phyloP scores from a whole-genome alignment of 306 rosid species.

The Benincasa hispida region DNA sequence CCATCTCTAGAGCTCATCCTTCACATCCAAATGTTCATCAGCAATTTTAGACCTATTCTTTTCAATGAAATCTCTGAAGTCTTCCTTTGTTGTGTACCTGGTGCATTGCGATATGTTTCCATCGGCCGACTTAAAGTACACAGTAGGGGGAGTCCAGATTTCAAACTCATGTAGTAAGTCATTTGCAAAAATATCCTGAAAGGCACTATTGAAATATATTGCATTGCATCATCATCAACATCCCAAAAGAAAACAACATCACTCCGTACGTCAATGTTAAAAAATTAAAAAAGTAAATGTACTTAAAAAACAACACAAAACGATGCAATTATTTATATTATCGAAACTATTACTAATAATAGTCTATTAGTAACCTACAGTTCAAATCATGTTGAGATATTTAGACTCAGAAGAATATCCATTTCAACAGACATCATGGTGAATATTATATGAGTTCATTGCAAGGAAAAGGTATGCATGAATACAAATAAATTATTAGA shows the following conservation, averaged over 20 bases:
- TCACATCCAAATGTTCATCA: background rate
- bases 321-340: background rate
- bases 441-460: too few species aligned
- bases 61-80: slow-evolving; percentile 51
- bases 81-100: slow-evolving; percentile 66
- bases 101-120: slow-evolving; percentile 41
- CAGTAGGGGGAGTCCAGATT: slow-evolving; percentile 64
- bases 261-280: background rate
- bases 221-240: too few species aligned
- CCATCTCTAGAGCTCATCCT: slow-evolving; percentile 55
- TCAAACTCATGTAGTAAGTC: slow-evolving; percentile 42
- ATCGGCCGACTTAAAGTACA: slow-evolving; percentile 61
- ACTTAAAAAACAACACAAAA: background rate
- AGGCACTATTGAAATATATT: background rate
- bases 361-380: background rate
- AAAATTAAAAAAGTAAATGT: background rate
- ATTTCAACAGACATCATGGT: background rate
- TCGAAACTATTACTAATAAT: too few species aligned
- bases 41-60: slow-evolving; percentile 48
- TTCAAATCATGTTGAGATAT: background rate
- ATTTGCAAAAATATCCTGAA: slow-evolving; percentile 75
- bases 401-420: background rate
- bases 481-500: too few species aligned
- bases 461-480: too few species aligned
- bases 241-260: background rate